Base-by-base conservation (phyloP, 768 basidiomycete genomes). In the Dacryopinax spathularia region DNA sequence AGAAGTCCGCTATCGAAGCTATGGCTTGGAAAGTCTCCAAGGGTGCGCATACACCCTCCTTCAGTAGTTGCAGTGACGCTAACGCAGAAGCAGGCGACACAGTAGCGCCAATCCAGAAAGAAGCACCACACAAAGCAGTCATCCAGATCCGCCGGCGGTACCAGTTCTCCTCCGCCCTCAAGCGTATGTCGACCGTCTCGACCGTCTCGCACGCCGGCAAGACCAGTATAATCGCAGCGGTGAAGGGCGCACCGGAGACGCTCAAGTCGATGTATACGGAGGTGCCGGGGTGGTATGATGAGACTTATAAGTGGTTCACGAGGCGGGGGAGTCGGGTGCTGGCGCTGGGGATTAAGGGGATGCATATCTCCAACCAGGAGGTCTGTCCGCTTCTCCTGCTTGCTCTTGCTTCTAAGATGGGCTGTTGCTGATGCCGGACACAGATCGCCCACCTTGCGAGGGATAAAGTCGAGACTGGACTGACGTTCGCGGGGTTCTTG, bases 201-300 rank as follows among this genome's bases (percentile, higher is more conserved):
- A 82, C 83, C 1, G 77, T 82, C 36, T 79, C 87, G 4, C 83
- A 82, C 12, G 80, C 81, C 1, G 83, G 84, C 16, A 81, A 78
- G 64, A 77, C 81, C 2, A 68, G 90, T 7, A 81, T 81, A 20
- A 71, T 76, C 60, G 69, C 77, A 33, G 73, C 93, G 1, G 92
- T 96, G 63, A 99, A 98, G 75, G 96, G 96, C 60, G 96, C 96
- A 0, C 96, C 96, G 0, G 96, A 99, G 75, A 97, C 94, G 1
- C 89, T 99, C 72, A 93, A 89, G 73, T 74, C 74, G 18, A 97
- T 98, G 92, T 82, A 94, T 60, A 76, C 74, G 12, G 65, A 69
- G 1, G 81, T 95, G 1, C 96, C 96, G 0, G 77, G 78, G 0
- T 77, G 81, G 63, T 98, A 99, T 69, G 95, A 99, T 68, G 88